Evolutionary conservation across 345 rosid species (phyloP), one percentile per base, ranked within the genome.

Genomic region (Zanthoxylum bungeanum): DNA sequence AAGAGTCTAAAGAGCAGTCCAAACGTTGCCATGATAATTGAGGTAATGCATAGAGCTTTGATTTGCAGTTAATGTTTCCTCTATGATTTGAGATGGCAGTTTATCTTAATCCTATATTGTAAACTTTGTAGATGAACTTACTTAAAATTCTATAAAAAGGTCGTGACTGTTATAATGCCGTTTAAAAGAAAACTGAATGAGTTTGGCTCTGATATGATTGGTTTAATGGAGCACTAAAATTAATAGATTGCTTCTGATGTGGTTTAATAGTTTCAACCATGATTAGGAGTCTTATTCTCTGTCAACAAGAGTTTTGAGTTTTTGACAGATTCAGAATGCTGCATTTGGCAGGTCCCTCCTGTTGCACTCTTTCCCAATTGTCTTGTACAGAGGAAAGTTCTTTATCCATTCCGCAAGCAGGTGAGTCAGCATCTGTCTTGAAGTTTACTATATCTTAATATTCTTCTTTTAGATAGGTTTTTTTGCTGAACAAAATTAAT

Each of bases 351-450:
- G 97, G 93, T 93, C 66, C 93, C 97, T 68, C 98, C 96, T n/a
- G 83, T 89, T 77, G 93, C 95, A 24, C 7, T 89, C 5, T 73
- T 94, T 19, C 98, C 98, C 22, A 92, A 92, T 76, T 87, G 74
- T 76, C 83, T 94, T 63, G 85, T 94, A 77, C 97, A 90, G 82
- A 75, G 71, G 80, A 90, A 89, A 71, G 90, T 90, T 79, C 97
- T 94, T 66, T 78, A 73, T 64, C 97, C 97, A 11, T 90, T 94
- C 64, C 84, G 95, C 56, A 90, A 77, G 77, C 98, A 94, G 91
- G 98, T 90, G 52, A 66, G 37, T 59, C 50, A 6, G 46, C 30
- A 22, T 73, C 50, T 34, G 4, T 12, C 12, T 27, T 44, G 12
- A n/a, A 34, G 56, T 66, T 57, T 70, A 31, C 74, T 51, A 5